Percentiles rank a stretch among this genome's conserved stretches.
These are phyloP conservation scores for Agrostemma githago DNA, from an alignment of 148 eudicot species.

Conservation along the genomic window DNA sequence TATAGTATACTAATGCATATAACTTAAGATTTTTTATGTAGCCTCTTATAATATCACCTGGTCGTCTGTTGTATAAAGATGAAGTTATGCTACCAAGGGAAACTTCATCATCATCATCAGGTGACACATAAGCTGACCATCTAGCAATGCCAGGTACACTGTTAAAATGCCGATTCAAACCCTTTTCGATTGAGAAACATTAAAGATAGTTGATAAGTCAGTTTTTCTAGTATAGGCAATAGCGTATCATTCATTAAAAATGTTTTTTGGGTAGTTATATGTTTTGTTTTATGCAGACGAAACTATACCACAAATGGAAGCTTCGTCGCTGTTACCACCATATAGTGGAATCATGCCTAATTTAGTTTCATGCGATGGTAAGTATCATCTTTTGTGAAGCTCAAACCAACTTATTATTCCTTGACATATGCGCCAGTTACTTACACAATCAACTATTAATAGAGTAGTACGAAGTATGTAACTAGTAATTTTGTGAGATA, in stretches of 20 bases:
- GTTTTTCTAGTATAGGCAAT: neutral
- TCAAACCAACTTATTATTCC: neutral
- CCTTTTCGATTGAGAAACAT: neutral
- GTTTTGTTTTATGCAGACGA: neutral
- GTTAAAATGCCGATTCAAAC: neutral
- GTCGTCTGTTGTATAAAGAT: neutral
- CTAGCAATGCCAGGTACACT: slow-evolving; percentile 7
- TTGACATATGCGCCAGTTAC: neutral
- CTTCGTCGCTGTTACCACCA: neutral
- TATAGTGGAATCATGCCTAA: neutral
- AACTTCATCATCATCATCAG: slow-evolving; percentile 9
- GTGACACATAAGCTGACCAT: neutral
- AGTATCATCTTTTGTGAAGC: neutral
- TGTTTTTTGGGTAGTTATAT: neutral
- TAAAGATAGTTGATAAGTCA: neutral
- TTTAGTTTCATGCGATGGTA: slow-evolving; percentile 9
- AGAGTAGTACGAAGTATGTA: neutral
- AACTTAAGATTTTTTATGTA: neutral
- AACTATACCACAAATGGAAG: slow-evolving; percentile 5
- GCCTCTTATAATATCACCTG: neutral
- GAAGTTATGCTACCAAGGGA: neutral
- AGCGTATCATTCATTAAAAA: neutral
- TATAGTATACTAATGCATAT: neutral
- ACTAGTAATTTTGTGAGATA: neutral
- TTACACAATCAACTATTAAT: neutral